Conservation (phyloP, 2,329 filamentous ascomycete species). For the Hymenoscyphus infarciens region DNA sequence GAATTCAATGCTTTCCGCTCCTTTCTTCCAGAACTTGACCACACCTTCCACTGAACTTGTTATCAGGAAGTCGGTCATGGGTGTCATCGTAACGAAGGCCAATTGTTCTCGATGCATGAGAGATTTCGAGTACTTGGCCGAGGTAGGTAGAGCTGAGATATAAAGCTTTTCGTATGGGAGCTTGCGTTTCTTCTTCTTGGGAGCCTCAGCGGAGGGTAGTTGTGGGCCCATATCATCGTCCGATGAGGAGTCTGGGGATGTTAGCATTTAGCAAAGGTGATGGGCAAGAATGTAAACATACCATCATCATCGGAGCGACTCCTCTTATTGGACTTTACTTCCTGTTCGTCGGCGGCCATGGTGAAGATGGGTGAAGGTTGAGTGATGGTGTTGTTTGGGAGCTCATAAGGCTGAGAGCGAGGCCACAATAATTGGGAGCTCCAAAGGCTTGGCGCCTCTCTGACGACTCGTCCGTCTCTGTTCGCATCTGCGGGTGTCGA, state of each 20-base stretch:
- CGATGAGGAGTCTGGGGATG: conserved; percentile 53
- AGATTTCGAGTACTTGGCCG: conserved; percentile 84
- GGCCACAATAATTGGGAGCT: background rate
- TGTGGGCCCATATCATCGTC: conserved; percentile 93
- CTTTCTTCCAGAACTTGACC: conserved; percentile 99
- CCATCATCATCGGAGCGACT: conserved; percentile 48
- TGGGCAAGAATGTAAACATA: conserved; percentile 16
- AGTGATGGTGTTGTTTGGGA: background rate
- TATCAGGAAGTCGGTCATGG: conserved; percentile 89
- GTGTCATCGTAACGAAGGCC: conserved; percentile 82
- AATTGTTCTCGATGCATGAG: conserved; percentile 98
- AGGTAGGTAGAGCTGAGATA: conserved; percentile 79
- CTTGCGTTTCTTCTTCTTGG: conserved; percentile 86
- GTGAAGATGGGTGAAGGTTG: background rate
- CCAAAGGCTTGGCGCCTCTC: background rate
- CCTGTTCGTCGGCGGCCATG: conserved; percentile 38
- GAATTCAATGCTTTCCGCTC: conserved; percentile 85
- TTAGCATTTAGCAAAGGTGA: conserved; percentile 13
- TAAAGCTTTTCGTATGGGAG: conserved; percentile 96
- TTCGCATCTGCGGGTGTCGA: background rate
- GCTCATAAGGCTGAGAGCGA: conserved; percentile 14
- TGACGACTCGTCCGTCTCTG: background rate
- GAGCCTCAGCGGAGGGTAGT: conserved; percentile 72
- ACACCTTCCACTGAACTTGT: conserved; percentile 93
- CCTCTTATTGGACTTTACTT: conserved; percentile 47